Evolutionary conservation across 768 basidiomycete genomes (phyloP).

Genomic region (Imleria badia): DNA sequence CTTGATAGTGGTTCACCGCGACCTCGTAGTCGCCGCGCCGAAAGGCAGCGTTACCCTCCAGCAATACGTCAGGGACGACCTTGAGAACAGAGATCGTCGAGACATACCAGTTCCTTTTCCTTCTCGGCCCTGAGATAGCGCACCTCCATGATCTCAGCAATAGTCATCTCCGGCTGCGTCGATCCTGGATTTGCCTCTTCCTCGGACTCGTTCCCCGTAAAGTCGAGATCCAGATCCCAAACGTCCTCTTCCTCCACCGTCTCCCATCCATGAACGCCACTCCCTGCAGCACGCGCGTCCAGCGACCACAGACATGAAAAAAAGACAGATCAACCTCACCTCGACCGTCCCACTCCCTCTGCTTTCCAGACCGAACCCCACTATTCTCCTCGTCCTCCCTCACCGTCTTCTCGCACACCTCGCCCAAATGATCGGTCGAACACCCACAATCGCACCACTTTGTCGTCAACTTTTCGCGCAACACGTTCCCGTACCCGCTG

Average conservation of each 20-base stretch:
- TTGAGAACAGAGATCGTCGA: not conserved
- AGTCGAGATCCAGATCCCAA: slow-evolving; percentile 72
- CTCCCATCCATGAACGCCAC: slow-evolving; percentile 71
- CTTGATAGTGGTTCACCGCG: slow-evolving; percentile 59
- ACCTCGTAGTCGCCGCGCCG: slow-evolving; percentile 55
- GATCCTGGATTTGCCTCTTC: slow-evolving; percentile 43
- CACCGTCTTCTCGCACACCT: slow-evolving; percentile 74
- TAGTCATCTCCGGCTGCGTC: slow-evolving; percentile 49
- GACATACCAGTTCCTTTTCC: slow-evolving; percentile 64
- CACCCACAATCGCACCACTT: slow-evolving; percentile 85
- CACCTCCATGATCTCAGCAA: slow-evolving; percentile 74
- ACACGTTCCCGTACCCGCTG: slow-evolving; percentile 64
- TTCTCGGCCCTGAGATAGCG: slow-evolving; percentile 67
- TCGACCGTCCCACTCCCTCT: slow-evolving; percentile 75
- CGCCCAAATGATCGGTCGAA: slow-evolving; percentile 74
- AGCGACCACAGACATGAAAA: not conserved
- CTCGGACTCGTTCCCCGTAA: slow-evolving; percentile 54
- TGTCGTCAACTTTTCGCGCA: slow-evolving; percentile 67
- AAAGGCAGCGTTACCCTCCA: slow-evolving; percentile 69
- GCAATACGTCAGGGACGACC: slow-evolving; percentile 5
- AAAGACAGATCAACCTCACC: slow-evolving; percentile 34
- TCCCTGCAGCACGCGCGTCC: slow-evolving; percentile 31
- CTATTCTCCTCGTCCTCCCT: slow-evolving; percentile 66
- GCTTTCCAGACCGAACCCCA: slow-evolving; percentile 59
- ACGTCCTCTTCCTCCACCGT: slow-evolving; percentile 75